Evolutionary conservation across 2,329 filamentous ascomycete species (phyloP).

Genomic region (Penicillium sclerotigenum): DNA sequence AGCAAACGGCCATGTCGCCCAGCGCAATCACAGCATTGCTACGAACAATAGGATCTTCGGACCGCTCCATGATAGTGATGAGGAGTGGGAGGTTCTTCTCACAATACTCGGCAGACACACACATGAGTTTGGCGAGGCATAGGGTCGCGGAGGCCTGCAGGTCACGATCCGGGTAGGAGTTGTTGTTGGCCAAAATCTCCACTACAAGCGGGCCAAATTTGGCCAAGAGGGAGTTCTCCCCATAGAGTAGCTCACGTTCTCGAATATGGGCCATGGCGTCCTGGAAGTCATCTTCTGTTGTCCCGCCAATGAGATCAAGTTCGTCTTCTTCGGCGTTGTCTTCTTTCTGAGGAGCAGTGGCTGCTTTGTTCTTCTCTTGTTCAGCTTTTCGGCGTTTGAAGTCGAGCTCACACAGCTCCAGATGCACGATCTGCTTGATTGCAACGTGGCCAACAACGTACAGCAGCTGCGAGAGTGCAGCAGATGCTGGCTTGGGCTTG

Average conservation of each 20-base stretch:
- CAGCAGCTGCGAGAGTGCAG: slow-evolving; percentile 81
- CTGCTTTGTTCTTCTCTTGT: slow-evolving; percentile 48
- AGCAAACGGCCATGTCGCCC: slow-evolving; percentile 98
- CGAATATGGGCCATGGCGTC: slow-evolving; percentile 82
- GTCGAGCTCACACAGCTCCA: slow-evolving; percentile 95
- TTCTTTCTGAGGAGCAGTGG: slow-evolving; percentile 46
- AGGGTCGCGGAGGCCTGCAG: slow-evolving; percentile 90
- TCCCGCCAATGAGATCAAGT: slow-evolving; percentile 92
- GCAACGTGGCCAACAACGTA: slow-evolving; percentile 96
- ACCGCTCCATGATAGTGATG: slow-evolving; percentile 96
- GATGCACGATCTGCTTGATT: slow-evolving; percentile 97
- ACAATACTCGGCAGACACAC: slow-evolving; percentile 93
- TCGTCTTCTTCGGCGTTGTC: slow-evolving; percentile 73
- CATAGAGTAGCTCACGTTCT: slow-evolving; percentile 79
- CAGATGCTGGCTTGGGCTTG: slow-evolving; percentile 63
- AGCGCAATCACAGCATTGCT: slow-evolving; percentile 96
- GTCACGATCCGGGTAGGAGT: slow-evolving; percentile 81
- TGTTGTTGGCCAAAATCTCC: slow-evolving; percentile 94
- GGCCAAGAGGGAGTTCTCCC: slow-evolving; percentile 76
- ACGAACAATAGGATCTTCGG: slow-evolving; percentile 83
- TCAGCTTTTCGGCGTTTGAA: slow-evolving; percentile 86
- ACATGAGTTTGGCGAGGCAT: slow-evolving; percentile 98
- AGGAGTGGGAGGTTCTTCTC: slow-evolving; percentile 87
- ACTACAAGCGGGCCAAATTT: slow-evolving; percentile 88
- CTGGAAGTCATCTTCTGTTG: slow-evolving; percentile 89